Evolutionary conservation across 345 rosid species (phyloP).

Genomic region (Toxicodendron radicans): DNA sequence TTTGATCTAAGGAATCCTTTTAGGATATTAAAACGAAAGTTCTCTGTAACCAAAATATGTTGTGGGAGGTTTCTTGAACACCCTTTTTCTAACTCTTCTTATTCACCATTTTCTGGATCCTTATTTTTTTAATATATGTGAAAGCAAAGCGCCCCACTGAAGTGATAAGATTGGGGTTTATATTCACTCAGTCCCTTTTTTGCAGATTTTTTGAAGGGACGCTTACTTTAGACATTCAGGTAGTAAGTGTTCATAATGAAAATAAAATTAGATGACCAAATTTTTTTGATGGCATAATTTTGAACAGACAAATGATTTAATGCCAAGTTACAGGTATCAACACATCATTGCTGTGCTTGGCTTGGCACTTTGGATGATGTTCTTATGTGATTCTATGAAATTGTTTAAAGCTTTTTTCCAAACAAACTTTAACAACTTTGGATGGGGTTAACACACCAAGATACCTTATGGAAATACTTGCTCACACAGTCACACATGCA

Average conservation of each 20-base stretch:
- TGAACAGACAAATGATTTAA: conserved; percentile 12
- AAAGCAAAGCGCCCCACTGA: conserved; percentile 13
- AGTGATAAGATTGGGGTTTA: conserved; percentile 33
- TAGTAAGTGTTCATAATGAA: conserved; percentile 22
- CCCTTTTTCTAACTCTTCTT: background rate
- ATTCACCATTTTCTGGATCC: background rate
- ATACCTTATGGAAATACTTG: background rate
- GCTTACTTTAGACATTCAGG: conserved; percentile 25
- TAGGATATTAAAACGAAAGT: background rate
- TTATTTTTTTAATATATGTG: conserved; percentile 14
- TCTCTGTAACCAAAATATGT: background rate
- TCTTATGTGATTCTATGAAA: background rate
- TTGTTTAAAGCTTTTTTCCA: background rate
- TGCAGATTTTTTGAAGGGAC: conserved; percentile 47
- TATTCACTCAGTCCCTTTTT: conserved; percentile 36
- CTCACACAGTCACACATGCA: background rate
- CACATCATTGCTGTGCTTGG: conserved; percentile 19
- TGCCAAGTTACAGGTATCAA: conserved; percentile 7
- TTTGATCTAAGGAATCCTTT: background rate
- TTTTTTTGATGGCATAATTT: conserved; percentile 16
- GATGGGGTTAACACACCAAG: background rate
- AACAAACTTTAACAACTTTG: background rate
- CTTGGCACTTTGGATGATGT: conserved; percentile 11
- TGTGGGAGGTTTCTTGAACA: background rate
- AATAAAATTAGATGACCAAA: conserved; percentile 17